A percentile compares a stretch with the other conserved stretches of the same genome.
Evolutionary conservation across 139 green algal species (phyloP).

Genomic region (Chlorella sp.): DNA sequence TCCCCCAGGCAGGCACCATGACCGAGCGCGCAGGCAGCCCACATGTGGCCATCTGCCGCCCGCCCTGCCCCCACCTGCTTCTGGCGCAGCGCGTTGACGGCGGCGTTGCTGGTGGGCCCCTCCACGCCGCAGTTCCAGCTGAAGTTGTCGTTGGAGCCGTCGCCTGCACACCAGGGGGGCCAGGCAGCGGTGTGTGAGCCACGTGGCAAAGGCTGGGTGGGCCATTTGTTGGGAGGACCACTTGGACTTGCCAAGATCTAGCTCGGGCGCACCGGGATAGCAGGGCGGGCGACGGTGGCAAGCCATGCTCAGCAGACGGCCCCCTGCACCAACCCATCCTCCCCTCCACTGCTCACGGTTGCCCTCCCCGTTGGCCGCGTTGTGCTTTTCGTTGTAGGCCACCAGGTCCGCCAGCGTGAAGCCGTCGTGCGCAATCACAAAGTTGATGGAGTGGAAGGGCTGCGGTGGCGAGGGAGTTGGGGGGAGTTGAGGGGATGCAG

Average conservation of each 20-base stretch:
- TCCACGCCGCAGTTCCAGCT: slow-evolving; percentile 98
- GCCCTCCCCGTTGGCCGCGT: slow-evolving; percentile 84
- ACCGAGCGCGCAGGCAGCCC: too few relatives aligned
- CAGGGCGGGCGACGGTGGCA: too few relatives aligned
- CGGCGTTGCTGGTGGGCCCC: slow-evolving; percentile 77
- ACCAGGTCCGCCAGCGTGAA: slow-evolving; percentile 97
- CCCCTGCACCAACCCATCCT: too few relatives aligned
- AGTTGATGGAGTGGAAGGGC: slow-evolving; percentile 97
- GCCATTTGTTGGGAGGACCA: too few relatives aligned
- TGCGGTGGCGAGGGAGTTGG: slow-evolving; percentile 48
- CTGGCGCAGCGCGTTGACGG: slow-evolving; percentile 68
- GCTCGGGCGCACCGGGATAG: too few relatives aligned
- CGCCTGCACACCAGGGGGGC: slow-evolving; percentile 35
- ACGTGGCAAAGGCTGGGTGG: too few relatives aligned
- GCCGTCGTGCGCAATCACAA: slow-evolving; percentile 97
- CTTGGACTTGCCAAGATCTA: too few relatives aligned
- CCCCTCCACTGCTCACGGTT: slow-evolving; percentile 36
- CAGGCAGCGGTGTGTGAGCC: too few relatives aligned
- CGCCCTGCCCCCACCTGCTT: too few relatives aligned
- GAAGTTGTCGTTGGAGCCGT: slow-evolving; percentile 98
- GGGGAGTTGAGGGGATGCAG: too few relatives aligned
- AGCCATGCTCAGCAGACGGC: too few relatives aligned
- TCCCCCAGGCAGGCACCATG: background rate
- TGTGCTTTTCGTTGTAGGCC: slow-evolving; percentile 87
- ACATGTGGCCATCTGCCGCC: too few relatives aligned